These are phyloP conservation scores for Aspergillus clavatus DNA, from an alignment of 2,329 filamentous ascomycete genomes.

Conservation along the genomic window DNA sequence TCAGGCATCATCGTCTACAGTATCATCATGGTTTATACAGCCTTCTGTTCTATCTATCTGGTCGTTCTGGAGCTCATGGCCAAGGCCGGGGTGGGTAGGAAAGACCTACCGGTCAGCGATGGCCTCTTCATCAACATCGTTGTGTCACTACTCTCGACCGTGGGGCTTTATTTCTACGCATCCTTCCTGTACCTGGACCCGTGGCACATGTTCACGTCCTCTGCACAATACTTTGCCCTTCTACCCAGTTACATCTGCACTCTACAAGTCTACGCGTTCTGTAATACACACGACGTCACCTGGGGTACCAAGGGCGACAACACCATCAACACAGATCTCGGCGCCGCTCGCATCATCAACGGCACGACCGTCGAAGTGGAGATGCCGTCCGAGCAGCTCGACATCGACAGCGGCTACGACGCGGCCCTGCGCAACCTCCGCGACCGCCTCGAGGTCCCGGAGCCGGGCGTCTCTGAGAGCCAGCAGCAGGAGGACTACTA, in stretches of 20 bases:
- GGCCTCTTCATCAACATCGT: slow-evolving; percentile 95
- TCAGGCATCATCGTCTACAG: slow-evolving; percentile 83
- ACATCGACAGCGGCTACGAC: slow-evolving; percentile 97
- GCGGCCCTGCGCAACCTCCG: slow-evolving; percentile 93
- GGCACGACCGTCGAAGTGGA: slow-evolving; percentile 83
- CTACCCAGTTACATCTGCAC: slow-evolving; percentile 94
- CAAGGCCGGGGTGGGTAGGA: slow-evolving; percentile 36
- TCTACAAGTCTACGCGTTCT: slow-evolving; percentile 96
- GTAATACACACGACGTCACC: slow-evolving; percentile 97
- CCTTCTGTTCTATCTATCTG: slow-evolving; percentile 84
- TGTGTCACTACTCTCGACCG: slow-evolving; percentile 78
- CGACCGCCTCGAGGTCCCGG: slow-evolving; percentile 79
- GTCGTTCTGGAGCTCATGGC: slow-evolving; percentile 71
- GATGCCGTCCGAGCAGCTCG: slow-evolving; percentile 95
- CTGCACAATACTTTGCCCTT: slow-evolving; percentile 85
- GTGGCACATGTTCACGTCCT: slow-evolving; percentile 97
- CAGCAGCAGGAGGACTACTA: slow-evolving; percentile 99
- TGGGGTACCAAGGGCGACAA: slow-evolving; percentile 99
- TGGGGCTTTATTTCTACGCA: slow-evolving; percentile 94
- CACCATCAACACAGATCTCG: slow-evolving; percentile 85
- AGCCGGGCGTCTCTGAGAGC: slow-evolving; percentile 58
- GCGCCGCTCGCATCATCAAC: slow-evolving; percentile 72
- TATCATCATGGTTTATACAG: slow-evolving; percentile 93
- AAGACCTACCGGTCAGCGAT: slow-evolving; percentile 62
- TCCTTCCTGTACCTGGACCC: slow-evolving; percentile 94